A percentile compares a stretch with the other conserved stretches of the same genome.
Evolutionary conservation across 1,284 basidiomycete genomes (phyloP).

Genomic region (Takashimella tepidaria): DNA sequence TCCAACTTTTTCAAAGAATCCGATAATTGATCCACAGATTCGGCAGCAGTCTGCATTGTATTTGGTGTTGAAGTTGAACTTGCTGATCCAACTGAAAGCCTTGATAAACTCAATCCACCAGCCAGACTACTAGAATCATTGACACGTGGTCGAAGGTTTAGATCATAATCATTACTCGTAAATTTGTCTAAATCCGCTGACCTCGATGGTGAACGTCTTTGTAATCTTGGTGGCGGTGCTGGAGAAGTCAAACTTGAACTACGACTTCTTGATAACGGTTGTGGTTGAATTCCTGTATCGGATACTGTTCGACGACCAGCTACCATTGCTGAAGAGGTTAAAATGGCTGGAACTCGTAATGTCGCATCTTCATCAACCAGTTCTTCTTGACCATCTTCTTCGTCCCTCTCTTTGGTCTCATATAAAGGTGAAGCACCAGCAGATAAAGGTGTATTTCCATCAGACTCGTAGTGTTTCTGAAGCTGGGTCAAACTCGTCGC

Average conservation of each 20-base stretch:
- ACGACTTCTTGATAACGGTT: conserved; percentile 16
- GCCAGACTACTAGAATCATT: background rate
- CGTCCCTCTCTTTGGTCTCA: too few species aligned
- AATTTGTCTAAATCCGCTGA: conserved; percentile 42
- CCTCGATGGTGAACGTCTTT: conserved; percentile 34
- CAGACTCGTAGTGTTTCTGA: conserved; percentile 30
- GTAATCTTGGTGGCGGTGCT: conserved; percentile 24
- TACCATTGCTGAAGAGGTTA: background rate
- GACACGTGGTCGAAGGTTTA: background rate
- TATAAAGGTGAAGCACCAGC: too few species aligned
- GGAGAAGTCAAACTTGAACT: conserved; percentile 35
- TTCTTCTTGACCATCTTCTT: conserved; percentile 33
- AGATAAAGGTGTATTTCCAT: conserved; percentile 11
- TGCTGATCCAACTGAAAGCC: conserved; percentile 1
- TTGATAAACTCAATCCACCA: background rate
- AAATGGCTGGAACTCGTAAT: background rate
- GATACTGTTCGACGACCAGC: background rate
- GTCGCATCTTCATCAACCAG: conserved; percentile 23
- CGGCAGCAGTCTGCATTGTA: background rate
- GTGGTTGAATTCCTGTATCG: background rate
- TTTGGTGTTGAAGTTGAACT: conserved; percentile 5
- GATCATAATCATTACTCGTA: conserved; percentile 9
- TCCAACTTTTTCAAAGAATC: background rate
- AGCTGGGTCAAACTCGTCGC: conserved; percentile 48
- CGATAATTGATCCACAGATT: background rate